Percentiles rank a stretch among this genome's conserved stretches.
Evolutionary conservation across 139 green algal genomes (phyloP).

Genomic region (Chlamydomonas incerta): DNA sequence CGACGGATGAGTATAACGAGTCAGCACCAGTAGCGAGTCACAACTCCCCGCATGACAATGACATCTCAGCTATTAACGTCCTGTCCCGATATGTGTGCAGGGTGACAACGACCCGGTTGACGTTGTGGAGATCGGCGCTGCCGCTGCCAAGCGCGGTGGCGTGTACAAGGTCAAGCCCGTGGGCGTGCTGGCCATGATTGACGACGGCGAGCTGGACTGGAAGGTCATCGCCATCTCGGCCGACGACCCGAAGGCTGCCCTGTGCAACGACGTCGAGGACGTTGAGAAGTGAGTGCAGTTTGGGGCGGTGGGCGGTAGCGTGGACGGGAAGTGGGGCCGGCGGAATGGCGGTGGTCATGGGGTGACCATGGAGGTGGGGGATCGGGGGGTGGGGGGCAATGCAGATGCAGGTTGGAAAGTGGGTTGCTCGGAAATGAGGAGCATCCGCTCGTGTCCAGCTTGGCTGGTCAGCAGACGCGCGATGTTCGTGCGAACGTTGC

Average conservation of each 20-base stretch:
- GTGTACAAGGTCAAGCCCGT: conserved; percentile 88
- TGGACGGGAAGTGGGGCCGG: not conserved
- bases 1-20: too few species aligned
- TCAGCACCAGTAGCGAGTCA: too few species aligned
- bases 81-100: not conserved
- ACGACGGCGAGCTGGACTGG: conserved; percentile 99
- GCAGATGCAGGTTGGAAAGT: too few species aligned
- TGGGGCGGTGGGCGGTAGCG: too few species aligned
- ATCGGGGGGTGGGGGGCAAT: not conserved
- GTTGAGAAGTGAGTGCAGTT: conserved; percentile 89
- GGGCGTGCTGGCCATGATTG: conserved; percentile 97
- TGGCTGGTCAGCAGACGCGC: too few species aligned
- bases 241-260: conserved; percentile 92
- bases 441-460: too few species aligned
- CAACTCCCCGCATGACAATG: too few species aligned
- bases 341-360: not conserved
- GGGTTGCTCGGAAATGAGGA: too few species aligned
- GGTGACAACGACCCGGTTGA: conserved; percentile 99
- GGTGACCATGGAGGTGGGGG: not conserved
- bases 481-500: too few species aligned
- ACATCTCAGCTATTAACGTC: too few species aligned
- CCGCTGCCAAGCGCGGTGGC: conserved; percentile 81
- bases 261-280: conserved; percentile 95
- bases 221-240: conserved; percentile 95
- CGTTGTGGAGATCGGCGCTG: conserved; percentile 96